These are phyloP conservation scores for Acer campestre DNA, from an alignment of 345 rosid genomes.

Conservation along the genomic window DNA sequence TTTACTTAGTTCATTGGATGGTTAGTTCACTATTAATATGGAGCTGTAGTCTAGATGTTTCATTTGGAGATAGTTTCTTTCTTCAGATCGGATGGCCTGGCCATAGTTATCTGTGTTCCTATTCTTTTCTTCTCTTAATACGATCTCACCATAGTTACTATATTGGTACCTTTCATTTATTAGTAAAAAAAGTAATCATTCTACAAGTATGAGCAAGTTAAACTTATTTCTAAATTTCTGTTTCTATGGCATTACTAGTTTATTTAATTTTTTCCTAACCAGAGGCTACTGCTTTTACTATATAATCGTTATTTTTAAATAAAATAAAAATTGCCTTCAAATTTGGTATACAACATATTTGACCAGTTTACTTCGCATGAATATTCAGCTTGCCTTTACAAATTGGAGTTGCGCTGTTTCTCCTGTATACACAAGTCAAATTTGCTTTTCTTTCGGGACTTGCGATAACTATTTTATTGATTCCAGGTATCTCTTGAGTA, in stretches of 20 bases:
- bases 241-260: not conserved
- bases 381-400: slow-evolving; percentile 89
- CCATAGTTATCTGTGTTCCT: not conserved
- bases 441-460: slow-evolving; percentile 88
- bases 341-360: slow-evolving; percentile 1
- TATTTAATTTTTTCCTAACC: slow-evolving; percentile 1
- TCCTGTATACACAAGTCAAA: slow-evolving; percentile 86
- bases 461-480: slow-evolving; percentile 70
- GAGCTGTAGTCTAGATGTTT: not conserved
- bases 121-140: not conserved
- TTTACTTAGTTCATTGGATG: not conserved
- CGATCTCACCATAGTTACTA: not conserved
- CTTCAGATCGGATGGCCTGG: not conserved
- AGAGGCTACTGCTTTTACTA: not conserved
- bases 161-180: not conserved
- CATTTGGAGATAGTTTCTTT: not conserved
- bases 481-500: slow-evolving; percentile 61
- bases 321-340: not conserved
- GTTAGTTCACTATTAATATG: not conserved
- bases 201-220: not conserved
- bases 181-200: not conserved
- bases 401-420: slow-evolving; percentile 84
- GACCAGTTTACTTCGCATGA: slow-evolving; percentile 6
- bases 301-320: not conserved
- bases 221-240: not conserved